phyloP scores from a whole-genome alignment of 1,284 basidiomycete species.

The Amylostereum chailletii region DNA sequence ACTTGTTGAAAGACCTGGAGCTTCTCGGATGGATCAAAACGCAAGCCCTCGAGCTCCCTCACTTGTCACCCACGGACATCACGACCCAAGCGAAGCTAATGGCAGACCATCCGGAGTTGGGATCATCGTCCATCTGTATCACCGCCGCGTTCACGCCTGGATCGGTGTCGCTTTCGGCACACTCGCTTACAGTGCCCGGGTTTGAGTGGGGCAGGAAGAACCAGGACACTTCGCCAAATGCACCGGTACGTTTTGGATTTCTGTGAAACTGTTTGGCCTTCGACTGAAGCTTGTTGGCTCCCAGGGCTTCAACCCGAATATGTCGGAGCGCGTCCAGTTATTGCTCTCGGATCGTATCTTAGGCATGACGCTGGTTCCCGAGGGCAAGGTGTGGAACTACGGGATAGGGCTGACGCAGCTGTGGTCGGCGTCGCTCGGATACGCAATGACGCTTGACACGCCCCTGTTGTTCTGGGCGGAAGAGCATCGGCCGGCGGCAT shows the following conservation, averaged over 20 bases:
- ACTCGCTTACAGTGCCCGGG: constrained; percentile 82
- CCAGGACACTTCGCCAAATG: constrained; percentile 76
- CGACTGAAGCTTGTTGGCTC: not conserved
- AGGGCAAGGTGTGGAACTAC: constrained; percentile 92
- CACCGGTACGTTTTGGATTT: constrained; percentile 37
- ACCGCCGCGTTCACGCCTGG: constrained; percentile 97
- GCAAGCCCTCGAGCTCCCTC: constrained; percentile 86
- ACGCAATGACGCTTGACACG: constrained; percentile 84
- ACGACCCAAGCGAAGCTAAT: constrained; percentile 94
- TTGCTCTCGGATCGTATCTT: constrained; percentile 90
- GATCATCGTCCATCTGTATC: constrained; percentile 89
- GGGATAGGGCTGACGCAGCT: constrained; percentile 86
- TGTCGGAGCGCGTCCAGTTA: constrained; percentile 95
- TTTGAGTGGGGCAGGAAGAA: constrained; percentile 99
- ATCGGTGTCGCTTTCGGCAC: constrained; percentile 91
- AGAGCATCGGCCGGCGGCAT: constrained; percentile 86
- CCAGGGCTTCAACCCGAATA: constrained; percentile 90
- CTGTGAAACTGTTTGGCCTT: no score
- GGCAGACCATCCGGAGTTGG: constrained; percentile 93
- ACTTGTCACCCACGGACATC: constrained; percentile 91
- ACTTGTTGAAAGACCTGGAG: constrained; percentile 89
- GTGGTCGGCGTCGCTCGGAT: constrained; percentile 82
- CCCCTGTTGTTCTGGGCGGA: constrained; percentile 95
- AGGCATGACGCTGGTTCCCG: constrained; percentile 86
- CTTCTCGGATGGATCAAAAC: constrained; percentile 98